phyloP scores from a whole-genome alignment of 768 basidiomycete genomes.

The Suillus bovinus region DNA sequence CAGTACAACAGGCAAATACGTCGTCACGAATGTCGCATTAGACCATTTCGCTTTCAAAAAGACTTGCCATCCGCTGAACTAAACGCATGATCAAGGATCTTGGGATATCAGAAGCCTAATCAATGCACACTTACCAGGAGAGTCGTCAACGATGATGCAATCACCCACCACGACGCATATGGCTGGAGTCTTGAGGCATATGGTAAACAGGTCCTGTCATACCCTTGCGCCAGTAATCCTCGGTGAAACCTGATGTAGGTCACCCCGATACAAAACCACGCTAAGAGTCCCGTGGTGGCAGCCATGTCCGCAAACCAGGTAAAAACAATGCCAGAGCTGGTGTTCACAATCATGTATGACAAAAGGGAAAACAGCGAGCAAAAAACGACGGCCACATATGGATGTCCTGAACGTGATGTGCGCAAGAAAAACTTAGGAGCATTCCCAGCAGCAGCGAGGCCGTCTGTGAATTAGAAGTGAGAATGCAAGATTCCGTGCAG shows the following conservation, averaged over 20 bases:
- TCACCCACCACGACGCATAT: not conserved
- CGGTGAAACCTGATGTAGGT: not conserved
- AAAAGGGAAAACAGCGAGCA: not conserved
- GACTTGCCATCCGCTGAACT: constrained; percentile 3
- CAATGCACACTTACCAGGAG: not conserved
- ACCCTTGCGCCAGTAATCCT: not conserved
- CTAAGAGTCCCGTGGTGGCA: not conserved
- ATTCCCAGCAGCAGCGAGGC: not conserved
- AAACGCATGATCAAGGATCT: not conserved
- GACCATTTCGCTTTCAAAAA: not conserved
- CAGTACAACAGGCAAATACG: not conserved
- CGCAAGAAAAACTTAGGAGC: not conserved
- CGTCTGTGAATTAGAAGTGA: not conserved
- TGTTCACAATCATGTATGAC: not conserved
- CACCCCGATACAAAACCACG: not conserved
- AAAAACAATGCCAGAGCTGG: not conserved
- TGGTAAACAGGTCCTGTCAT: not conserved
- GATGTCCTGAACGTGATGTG: not conserved
- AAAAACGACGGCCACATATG: not conserved
- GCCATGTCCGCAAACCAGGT: not conserved
- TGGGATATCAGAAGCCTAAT: not conserved
- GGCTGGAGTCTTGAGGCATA: not conserved
- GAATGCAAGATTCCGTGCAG: not conserved
- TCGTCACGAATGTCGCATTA: not conserved
- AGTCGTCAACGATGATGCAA: not conserved